Evolutionary conservation across 495 filamentous ascomycete genomes (phyloP).

Genomic region (Platismatia glauca): DNA sequence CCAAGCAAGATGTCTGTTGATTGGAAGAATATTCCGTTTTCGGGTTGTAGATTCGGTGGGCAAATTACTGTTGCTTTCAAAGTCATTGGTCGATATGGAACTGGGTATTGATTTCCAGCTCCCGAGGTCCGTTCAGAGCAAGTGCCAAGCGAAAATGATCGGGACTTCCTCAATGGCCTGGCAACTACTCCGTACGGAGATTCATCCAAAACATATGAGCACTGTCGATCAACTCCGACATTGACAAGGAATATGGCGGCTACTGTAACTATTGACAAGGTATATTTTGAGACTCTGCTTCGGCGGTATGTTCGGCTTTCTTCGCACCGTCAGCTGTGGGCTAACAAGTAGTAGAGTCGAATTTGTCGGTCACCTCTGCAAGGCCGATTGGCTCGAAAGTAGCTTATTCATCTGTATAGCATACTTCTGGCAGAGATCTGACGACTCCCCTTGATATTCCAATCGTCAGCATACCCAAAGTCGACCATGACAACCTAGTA

Average conservation of each 20-base stretch:
- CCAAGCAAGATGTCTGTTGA: no score
- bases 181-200: neutral
- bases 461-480: slow-evolving; percentile 44
- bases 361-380: slow-evolving; percentile 28
- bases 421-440: slow-evolving; percentile 32
- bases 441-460: slow-evolving; percentile 29
- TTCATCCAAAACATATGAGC: neutral
- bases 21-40: no score
- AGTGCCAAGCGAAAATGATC: neutral
- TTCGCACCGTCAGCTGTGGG: neutral
- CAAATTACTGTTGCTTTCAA: no score
- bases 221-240: slow-evolving; percentile 1
- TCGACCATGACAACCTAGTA: slow-evolving; percentile 49
- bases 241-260: slow-evolving; percentile 24
- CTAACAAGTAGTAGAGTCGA: slow-evolving; percentile 29
- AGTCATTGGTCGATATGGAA: no score
- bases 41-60: no score
- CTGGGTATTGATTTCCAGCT: no score
- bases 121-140: neutral
- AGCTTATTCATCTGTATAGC: slow-evolving; percentile 26
- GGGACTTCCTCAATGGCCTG: neutral
- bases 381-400: slow-evolving; percentile 6
- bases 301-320: slow-evolving; percentile 33
- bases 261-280: slow-evolving; percentile 44
- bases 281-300: slow-evolving; percentile 44